Evolutionary conservation across 768 basidiomycete genomes (phyloP), one percentile per base, ranked within the genome.

Genomic region (Hygrophorus pudorinus): DNA sequence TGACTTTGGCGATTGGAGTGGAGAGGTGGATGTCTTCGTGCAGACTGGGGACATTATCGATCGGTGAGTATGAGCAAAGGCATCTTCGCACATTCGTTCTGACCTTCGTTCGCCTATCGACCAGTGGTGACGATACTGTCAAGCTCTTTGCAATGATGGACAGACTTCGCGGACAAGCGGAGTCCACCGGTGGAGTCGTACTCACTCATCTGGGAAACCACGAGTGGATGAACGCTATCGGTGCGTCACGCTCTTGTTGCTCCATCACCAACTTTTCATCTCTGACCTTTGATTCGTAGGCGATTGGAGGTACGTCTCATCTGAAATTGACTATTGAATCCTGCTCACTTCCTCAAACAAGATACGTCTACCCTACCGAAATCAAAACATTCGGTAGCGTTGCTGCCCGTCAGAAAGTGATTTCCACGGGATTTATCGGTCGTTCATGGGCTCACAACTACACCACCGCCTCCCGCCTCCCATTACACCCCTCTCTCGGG

Each of bases 41-140:
- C 94, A 98, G 67, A 96, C 92, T 0, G 93, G 92, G 2, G 92
- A 97, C 62, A 92, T 96, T 27, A 86, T 97, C 44, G 92, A 96
- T 63, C 68, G 92, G 90, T 85, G 48, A 35, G 71, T 56, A 13
- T 18, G 13, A 24, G 7, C 24, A 24, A 7, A 3, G 4, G 7
- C 7, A 24, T 24, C 4, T 24, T 24, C 4, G 3, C 24, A 24
- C 24, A 24, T 24, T 24, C 24, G 7, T 24, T 24, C 3, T 3
- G 3, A 7, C 24, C 24, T n/a, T n/a, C n/a, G n/a, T n/a, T n/a
- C n/a, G 29, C 35, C 1, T 1, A 27, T 18, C 13, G n/a, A 37
- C 2, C 47, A 88, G 91, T 52, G 92, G 92, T 1, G 84, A 85
- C 38, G 92, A 96, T 62, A 94, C 92, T 0, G 88, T 94, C 42